Percentiles rank a stretch among this genome's conserved stretches.
These are phyloP conservation scores for Pyrenochaeta sp. DNA, from an alignment of 2,329 filamentous ascomycete genomes.

Conservation along the genomic window DNA sequence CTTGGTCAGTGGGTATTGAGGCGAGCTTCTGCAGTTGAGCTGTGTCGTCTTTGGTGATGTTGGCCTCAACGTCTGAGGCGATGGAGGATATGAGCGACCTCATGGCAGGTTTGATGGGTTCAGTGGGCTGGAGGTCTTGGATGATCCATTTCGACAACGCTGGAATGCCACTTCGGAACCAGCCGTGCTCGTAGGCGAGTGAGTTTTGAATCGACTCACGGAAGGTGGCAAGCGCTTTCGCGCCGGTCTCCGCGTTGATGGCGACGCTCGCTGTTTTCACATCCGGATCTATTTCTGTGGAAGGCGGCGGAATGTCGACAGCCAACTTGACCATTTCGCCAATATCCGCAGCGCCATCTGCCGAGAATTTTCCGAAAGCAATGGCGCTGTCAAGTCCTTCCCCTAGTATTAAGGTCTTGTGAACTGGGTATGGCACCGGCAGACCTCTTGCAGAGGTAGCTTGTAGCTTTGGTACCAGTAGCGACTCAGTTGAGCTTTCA, in stretches of 20 bases:
- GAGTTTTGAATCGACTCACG: constrained; percentile 75
- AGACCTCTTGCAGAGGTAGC: constrained; percentile 71
- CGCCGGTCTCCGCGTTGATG: constrained; percentile 71
- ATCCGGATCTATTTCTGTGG: constrained; percentile 44
- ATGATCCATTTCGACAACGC: constrained; percentile 71
- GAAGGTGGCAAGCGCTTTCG: constrained; percentile 71
- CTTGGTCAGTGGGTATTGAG: constrained; percentile 51
- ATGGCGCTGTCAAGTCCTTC: constrained; percentile 76
- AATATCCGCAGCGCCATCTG: constrained; percentile 48
- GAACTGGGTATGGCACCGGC: constrained; percentile 80
- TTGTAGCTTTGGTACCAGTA: constrained; percentile 78
- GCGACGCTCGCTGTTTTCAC: constrained; percentile 37
- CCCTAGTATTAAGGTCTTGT: constrained; percentile 78
- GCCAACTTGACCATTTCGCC: constrained; percentile 62
- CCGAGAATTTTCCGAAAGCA: constrained; percentile 55
- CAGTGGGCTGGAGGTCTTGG: constrained; percentile 44
- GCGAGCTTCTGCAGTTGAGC: constrained; percentile 46
- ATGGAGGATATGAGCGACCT: constrained; percentile 73
- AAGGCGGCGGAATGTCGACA: constrained; percentile 63
- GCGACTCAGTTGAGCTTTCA: constrained; percentile 65
- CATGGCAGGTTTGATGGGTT: constrained; percentile 70
- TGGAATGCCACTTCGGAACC: constrained; percentile 76
- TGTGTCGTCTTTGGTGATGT: constrained; percentile 62
- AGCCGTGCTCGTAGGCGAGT: constrained; percentile 75
- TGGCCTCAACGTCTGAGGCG: constrained; percentile 62